Conservation (phyloP, 441 rosid genomes). For the Brassica hybrid region DNA sequence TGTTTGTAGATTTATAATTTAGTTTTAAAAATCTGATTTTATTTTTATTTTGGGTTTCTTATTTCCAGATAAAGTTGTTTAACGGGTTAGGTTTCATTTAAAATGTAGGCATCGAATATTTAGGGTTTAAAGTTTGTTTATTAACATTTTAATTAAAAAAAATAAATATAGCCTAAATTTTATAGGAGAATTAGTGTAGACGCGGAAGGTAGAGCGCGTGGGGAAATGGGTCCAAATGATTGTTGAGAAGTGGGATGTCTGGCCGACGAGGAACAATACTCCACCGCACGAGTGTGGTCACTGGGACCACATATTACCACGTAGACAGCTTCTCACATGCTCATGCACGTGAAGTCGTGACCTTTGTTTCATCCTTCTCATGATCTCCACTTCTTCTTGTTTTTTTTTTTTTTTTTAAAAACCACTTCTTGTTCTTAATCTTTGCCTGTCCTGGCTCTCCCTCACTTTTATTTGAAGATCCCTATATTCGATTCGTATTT, state of each 20-base stretch:
- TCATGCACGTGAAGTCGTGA: conserved; percentile 42
- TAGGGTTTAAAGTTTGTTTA: too few relatives aligned
- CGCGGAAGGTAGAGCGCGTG: conserved; percentile 33
- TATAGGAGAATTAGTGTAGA: not conserved
- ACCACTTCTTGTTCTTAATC: conserved; percentile 6
- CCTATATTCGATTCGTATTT: conserved; percentile 3
- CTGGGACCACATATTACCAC: conserved; percentile 24
- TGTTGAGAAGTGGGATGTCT: conserved; percentile 43
- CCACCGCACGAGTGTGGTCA: conserved; percentile 46
- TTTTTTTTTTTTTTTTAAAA: too few relatives aligned
- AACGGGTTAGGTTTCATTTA: too few relatives aligned
- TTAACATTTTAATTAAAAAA: too few relatives aligned
- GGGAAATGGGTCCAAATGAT: conserved; percentile 30
- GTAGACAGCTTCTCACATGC: conserved; percentile 35
- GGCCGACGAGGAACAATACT: conserved; percentile 35
- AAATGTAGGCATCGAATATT: too few relatives aligned
- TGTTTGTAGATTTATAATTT: too few relatives aligned
- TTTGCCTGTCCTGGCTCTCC: not conserved
- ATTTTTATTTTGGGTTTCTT: too few relatives aligned
- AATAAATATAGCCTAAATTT: too few relatives aligned
- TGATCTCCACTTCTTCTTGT: conserved; percentile 28
- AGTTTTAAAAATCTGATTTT: too few relatives aligned
- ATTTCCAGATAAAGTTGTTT: too few relatives aligned
- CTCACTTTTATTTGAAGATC: not conserved
- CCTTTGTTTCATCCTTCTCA: conserved; percentile 16